Percentiles rank a stretch among this genome's conserved stretches.
These are phyloP conservation scores for Trypanosoma theileri DNA, from an alignment of 208 protist species.

Conservation along the genomic window DNA sequence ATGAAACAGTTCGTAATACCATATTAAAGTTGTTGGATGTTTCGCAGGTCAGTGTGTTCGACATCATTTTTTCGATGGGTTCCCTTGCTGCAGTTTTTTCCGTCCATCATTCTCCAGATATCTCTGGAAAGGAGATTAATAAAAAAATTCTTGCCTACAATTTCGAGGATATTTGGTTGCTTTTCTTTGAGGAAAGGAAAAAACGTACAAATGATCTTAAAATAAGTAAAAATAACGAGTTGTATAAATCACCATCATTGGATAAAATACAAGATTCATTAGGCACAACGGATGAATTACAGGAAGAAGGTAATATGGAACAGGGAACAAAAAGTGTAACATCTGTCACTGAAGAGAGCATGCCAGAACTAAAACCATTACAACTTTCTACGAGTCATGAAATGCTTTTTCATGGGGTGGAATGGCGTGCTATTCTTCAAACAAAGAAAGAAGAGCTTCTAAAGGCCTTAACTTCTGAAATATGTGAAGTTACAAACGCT, in stretches of 20 bases:
- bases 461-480: constrained; percentile 11
- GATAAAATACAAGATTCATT: not conserved
- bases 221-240: not conserved
- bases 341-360: not conserved
- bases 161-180: constrained; percentile 1
- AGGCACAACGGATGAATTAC: not conserved
- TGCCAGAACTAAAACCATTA: not conserved
- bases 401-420: constrained; percentile 31
- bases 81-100: constrained; percentile 40
- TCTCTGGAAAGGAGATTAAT: constrained; percentile 10
- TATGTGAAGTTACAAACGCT: constrained; percentile 19
- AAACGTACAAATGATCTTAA: not conserved
- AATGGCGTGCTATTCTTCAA: constrained; percentile 30
- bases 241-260: not conserved
- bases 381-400: constrained; percentile 25
- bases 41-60: constrained; percentile 35
- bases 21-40: constrained; percentile 33
- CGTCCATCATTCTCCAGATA: constrained; percentile 32
- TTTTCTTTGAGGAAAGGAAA: not conserved
- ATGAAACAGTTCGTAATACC: constrained; percentile 30
- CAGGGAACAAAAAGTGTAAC: not conserved
- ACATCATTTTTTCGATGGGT: constrained; percentile 20
- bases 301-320: not conserved
- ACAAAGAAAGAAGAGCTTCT: constrained; percentile 7
- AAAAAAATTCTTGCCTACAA: constrained; percentile 3